These are phyloP conservation scores for Berkeleyomyces basicola DNA, from an alignment of 2,329 filamentous ascomycete species.

Conservation along the genomic window DNA sequence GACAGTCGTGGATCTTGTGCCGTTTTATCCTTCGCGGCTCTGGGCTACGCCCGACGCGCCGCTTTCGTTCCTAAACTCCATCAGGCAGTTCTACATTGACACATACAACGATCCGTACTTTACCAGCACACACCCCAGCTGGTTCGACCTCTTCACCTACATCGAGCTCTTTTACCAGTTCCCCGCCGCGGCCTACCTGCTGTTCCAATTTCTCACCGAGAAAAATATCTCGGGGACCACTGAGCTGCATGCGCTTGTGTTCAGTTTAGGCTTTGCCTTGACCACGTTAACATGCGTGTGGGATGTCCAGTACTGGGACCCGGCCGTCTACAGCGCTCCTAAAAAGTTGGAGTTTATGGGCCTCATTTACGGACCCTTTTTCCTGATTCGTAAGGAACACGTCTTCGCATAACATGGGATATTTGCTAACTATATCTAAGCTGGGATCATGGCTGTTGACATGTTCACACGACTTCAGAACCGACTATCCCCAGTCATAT, in stretches of 20 bases:
- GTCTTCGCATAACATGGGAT: slow-evolving; percentile 3
- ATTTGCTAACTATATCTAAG: slow-evolving; percentile 20
- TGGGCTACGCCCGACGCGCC: slow-evolving; percentile 27
- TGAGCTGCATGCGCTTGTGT: slow-evolving; percentile 36
- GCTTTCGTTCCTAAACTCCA: slow-evolving; percentile 29
- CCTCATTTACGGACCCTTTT: slow-evolving; percentile 35
- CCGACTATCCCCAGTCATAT: slow-evolving; percentile 23
- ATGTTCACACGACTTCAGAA: slow-evolving; percentile 36
- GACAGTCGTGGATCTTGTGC: slow-evolving; percentile 36
- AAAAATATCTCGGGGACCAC: slow-evolving; percentile 18
- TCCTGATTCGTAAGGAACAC: slow-evolving; percentile 32
- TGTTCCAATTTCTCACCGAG: slow-evolving; percentile 23
- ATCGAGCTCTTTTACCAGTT: slow-evolving; percentile 35
- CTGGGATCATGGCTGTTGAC: slow-evolving; percentile 33
- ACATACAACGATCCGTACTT: slow-evolving; percentile 36
- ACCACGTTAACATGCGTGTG: slow-evolving; percentile 35
- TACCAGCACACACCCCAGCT: slow-evolving; percentile 24
- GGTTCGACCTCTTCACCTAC: slow-evolving; percentile 35
- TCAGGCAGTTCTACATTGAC: slow-evolving; percentile 31
- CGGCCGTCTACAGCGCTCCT: slow-evolving; percentile 25
- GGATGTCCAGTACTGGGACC: slow-evolving; percentile 34
- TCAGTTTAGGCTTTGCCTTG: slow-evolving; percentile 34
- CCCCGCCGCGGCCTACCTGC: slow-evolving; percentile 33
- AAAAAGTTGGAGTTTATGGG: slow-evolving; percentile 31
- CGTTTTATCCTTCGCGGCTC: slow-evolving; percentile 33